Evolutionary conservation across 2,329 filamentous ascomycete genomes (phyloP).

Genomic region (Colletotrichum sp.): DNA sequence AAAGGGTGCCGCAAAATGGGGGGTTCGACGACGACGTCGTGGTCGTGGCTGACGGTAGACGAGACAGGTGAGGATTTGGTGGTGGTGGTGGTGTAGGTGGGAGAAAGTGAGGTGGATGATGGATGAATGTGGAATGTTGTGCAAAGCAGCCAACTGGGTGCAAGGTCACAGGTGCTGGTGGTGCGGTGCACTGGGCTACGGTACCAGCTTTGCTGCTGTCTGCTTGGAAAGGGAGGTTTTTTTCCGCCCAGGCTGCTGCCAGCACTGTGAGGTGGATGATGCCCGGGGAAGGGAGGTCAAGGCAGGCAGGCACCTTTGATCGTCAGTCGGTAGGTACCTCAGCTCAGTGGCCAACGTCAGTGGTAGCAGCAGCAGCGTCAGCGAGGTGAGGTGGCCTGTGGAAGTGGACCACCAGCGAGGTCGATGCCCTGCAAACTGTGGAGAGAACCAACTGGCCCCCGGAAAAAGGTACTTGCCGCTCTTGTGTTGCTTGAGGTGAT

Average conservation of each 20-base stretch:
- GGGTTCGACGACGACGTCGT: conserved; percentile 19
- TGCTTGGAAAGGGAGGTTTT: conserved; percentile 10
- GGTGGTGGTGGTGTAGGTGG: conserved; percentile 21
- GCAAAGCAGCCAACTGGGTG: conserved; percentile 1
- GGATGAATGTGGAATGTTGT: conserved; percentile 25
- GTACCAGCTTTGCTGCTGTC: not conserved
- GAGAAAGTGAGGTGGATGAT: conserved; percentile 24
- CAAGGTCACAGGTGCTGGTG: conserved; percentile 6
- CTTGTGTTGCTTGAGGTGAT: no score
- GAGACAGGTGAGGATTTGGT: conserved; percentile 25
- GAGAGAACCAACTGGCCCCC: not conserved
- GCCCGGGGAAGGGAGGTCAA: not conserved
- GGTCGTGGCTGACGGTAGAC: conserved; percentile 21
- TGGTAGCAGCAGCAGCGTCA: not conserved
- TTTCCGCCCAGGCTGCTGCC: conserved; percentile 2
- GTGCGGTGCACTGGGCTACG: not conserved
- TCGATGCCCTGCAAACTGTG: not conserved
- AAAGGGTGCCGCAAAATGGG: conserved; percentile 21
- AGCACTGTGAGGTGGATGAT: not conserved
- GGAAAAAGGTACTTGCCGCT: not conserved
- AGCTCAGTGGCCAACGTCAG: not conserved
- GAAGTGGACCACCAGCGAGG: not conserved
- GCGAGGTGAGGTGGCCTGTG: not conserved
- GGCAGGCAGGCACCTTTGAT: not conserved
- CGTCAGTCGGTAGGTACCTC: not conserved